Conservation (phyloP, 140 eudicot species). For the Cichorium intybus region DNA sequence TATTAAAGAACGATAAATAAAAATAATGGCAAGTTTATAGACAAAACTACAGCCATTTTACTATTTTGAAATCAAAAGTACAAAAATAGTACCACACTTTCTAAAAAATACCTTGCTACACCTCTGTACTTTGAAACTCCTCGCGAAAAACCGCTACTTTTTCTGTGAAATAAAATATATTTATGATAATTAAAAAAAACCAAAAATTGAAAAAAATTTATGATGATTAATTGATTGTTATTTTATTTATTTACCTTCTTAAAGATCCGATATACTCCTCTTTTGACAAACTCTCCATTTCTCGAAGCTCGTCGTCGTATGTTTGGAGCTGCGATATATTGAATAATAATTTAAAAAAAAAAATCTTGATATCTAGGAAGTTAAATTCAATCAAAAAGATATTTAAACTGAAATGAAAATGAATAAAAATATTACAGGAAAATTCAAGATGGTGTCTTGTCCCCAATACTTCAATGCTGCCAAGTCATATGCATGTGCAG, state of each 20-base stretch:
- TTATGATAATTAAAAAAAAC: not conserved
- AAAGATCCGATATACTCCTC: slow-evolving; percentile 89
- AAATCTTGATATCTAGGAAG: not conserved
- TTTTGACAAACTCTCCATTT: slow-evolving; percentile 70
- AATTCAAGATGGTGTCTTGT: slow-evolving; percentile 72
- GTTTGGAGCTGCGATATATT: slow-evolving; percentile 45
- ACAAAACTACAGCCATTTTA: not conserved
- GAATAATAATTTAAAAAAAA: not conserved
- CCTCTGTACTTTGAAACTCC: slow-evolving; percentile 98
- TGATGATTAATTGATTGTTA: not conserved
- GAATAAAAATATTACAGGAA: slow-evolving; percentile 46
- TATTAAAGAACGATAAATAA: slow-evolving; percentile 26
- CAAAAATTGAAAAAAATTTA: not conserved
- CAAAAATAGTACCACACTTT: not conserved
- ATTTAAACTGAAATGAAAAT: not conserved
- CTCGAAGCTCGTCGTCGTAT: slow-evolving; percentile 58
- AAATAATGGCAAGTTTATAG: not conserved
- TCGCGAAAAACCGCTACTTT: slow-evolving; percentile 90
- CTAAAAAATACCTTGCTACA: slow-evolving; percentile 70
- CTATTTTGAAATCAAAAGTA: not conserved
- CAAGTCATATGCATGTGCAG: slow-evolving; percentile 95
- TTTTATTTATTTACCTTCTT: slow-evolving; percentile 86
- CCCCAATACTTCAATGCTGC: slow-evolving; percentile 99
- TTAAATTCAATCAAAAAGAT: not conserved
- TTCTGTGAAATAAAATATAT: slow-evolving; percentile 32